Evolutionary conservation across 1,284 basidiomycete species (phyloP).

Genomic region (Prillingera fragicola): DNA sequence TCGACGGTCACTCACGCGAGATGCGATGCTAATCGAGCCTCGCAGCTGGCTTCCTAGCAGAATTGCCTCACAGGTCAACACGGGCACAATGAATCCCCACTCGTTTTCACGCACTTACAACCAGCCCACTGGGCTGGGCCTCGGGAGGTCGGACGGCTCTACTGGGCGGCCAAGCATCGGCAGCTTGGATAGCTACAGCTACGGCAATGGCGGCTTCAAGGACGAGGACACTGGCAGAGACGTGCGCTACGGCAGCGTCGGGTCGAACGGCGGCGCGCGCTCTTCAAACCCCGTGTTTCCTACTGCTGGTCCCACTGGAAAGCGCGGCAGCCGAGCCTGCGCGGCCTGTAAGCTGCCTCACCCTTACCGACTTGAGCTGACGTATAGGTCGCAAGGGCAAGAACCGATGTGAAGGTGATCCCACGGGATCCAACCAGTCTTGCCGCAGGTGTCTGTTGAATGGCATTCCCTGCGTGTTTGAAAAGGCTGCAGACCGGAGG

Average conservation of each 20-base stretch:
- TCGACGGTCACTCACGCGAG: no score
- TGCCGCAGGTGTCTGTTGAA: slow-evolving; percentile 79
- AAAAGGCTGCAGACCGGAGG: slow-evolving; percentile 58
- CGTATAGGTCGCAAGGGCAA: slow-evolving; percentile 75
- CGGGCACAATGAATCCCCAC: slow-evolving; percentile 18
- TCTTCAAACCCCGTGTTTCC: slow-evolving; percentile 10
- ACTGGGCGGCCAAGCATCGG: neutral
- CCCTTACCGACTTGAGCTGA: neutral
- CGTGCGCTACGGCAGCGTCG: neutral
- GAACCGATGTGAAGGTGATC: slow-evolving; percentile 83
- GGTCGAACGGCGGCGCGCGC: neutral
- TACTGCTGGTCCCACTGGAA: slow-evolving; percentile 22
- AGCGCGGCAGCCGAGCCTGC: slow-evolving; percentile 45
- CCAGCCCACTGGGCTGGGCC: no score
- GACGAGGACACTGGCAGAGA: neutral
- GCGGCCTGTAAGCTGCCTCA: slow-evolving; percentile 35
- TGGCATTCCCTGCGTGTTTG: slow-evolving; percentile 78
- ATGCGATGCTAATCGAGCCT: no score
- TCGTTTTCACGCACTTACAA: slow-evolving; percentile 10
- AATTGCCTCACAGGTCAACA: no score
- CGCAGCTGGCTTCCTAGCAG: no score
- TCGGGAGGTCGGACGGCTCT: neutral
- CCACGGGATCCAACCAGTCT: slow-evolving; percentile 37
- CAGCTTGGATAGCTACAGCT: neutral
- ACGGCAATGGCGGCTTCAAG: neutral